Base-by-base conservation (phyloP, 768 basidiomycete species). In the Leucocoprinus birnbaumii region DNA sequence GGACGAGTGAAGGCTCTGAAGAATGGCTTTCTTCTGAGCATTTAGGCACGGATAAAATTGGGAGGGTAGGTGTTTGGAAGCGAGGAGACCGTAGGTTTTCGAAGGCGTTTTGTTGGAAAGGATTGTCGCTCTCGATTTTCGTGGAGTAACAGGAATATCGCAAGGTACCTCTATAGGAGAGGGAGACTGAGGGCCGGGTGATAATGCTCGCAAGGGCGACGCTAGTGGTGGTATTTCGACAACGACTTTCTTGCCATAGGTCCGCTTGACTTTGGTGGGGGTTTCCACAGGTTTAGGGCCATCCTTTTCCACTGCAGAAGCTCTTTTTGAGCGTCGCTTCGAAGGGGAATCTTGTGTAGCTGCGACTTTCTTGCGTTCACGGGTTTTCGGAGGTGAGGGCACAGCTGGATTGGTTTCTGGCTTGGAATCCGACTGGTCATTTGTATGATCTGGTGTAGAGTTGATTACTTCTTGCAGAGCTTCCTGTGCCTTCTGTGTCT, bases 21-120 rank as follows among this genome's bases (percentile, higher is more conserved):
- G 63, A 16, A 85, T 75, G 9, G 73, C 79, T 41, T 73, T 75
- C 64, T 86, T 89, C 64, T 89, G 88, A 2, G 71, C 72, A 34
- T 74, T 65, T 14, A 89, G 66, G 58, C 72, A 83, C 21, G 73
- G 58, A 40, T 70, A 62, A 1, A 84, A 64, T 62, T 79, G 74
- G 2, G 61, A 41, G 7, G 80, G 76, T n/a, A 81, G 51, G 53
- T 50, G 48, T 56, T 62, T 65, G 45, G 50, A 24, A 21, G 42
- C 24, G 50, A 47, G 47, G 45, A 53, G 19, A n/a, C n/a, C n/a
- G n/a, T n/a, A n/a, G n/a, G n/a, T n/a, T n/a, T n/a, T n/a, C n/a
- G n/a, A n/a, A n/a, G n/a, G n/a, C n/a, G n/a, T n/a, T n/a, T n/a
- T n/a, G n/a, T n/a, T n/a, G n/a, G n/a, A n/a, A n/a, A n/a, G 53